A percentile compares a stretch with the other conserved stretches of the same genome.
Conservation (phyloP, 2,329 filamentous ascomycete species). For the Fusarium sterilihyphosum region DNA sequence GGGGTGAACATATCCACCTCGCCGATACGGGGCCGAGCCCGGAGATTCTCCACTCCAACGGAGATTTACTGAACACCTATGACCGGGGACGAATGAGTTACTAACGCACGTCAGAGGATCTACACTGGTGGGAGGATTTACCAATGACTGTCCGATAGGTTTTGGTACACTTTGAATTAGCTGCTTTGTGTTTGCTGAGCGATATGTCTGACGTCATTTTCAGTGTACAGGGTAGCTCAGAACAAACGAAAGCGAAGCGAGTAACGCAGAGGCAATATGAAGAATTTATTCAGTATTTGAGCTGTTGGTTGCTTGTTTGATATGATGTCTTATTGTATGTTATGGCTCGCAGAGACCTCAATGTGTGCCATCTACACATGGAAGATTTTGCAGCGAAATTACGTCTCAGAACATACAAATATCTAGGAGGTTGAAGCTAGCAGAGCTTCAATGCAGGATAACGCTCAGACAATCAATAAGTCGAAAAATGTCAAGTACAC, state of each 20-base stretch:
- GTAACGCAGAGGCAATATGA: too few relatives aligned
- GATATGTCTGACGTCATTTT: background rate
- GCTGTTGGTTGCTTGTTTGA: rapidly evolving
- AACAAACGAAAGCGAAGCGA: background rate
- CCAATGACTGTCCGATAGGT: rapidly evolving
- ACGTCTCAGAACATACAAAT: too few relatives aligned
- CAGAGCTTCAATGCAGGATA: rapidly evolving
- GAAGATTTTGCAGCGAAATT: background rate
- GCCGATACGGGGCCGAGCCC: background rate
- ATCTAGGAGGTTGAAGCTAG: rapidly evolving
- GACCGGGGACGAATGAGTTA: too few relatives aligned
- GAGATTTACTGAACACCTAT: background rate
- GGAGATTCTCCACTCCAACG: background rate
- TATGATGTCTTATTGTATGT: too few relatives aligned
- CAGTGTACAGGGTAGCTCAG: background rate
- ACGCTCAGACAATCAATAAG: rapidly evolving
- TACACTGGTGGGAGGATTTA: rapidly evolving
- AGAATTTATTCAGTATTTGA: background rate
- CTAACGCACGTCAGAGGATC: rapidly evolving
- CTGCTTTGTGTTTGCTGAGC: background rate
- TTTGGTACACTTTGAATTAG: background rate
- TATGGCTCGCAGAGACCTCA: background rate
- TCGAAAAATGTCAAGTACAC: rapidly evolving
- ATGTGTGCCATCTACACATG: rapidly evolving
- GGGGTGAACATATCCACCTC: background rate